Base-by-base conservation (phyloP, 352 stramenopile species). In the Pythium utonaiense region DNA sequence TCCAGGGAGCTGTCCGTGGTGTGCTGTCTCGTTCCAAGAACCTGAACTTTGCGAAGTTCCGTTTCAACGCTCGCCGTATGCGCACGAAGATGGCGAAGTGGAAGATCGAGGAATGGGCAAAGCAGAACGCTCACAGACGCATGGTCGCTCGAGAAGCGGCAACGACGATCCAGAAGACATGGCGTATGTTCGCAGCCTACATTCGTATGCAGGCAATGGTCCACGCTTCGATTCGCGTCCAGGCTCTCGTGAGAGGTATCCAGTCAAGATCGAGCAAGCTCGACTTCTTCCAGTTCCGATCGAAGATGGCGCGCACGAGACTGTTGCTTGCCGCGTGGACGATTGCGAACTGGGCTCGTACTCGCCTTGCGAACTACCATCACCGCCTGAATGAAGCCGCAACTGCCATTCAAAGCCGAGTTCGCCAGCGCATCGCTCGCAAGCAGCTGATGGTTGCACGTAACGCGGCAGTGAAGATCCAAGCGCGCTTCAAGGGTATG, bases 81-180 rank as follows among this genome's bases (percentile, higher is more conserved):
- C 40, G 36, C 7, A 17, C 36, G 3, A 61, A 57, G 55, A 61
- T 69, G 25, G 62, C 55, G 6, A 64, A 57, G 51, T 69, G 62
- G 62, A 64, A 61, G 41, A 30, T 69, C 24, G 30, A 61, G 17
- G 24, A 45, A 12, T 69, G 62, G 62, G 54, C 50, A 0, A 19
- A 25, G 6, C 38, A 22, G 12, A 24, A 64, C 14, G 33, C 27
- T 7, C 16, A 30, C 0, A 27, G 40, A 64, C 68, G 67, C 22
- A 14, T 65, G 38, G 21, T 13, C 30, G 5, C 59, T 13, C 65
- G 75, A 14, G 57, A 58, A 21, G 67, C 75, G 28, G 64, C 68
- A 34, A 57, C 71, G 16, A 57, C n/a, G 0, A 79, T 87, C 49
- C 77, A 87, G 60, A 84, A 78, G 56, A 70, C 30, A 3, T 59